These are phyloP conservation scores for Hippophae gyantsensis DNA, from an alignment of 306 rosid genomes.

Conservation along the genomic window DNA sequence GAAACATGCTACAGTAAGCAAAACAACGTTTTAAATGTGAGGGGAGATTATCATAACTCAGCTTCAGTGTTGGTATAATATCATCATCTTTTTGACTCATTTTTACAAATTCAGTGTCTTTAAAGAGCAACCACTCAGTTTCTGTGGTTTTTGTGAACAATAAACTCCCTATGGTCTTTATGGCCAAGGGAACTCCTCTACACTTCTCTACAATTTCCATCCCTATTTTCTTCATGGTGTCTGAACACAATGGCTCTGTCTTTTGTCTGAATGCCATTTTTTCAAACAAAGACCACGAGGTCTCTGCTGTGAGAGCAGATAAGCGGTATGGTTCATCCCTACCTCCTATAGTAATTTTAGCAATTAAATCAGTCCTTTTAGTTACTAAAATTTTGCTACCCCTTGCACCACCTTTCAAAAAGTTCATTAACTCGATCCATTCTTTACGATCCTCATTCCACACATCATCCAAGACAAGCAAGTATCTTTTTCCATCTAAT, in stretches of 20 bases:
- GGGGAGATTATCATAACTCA: background rate
- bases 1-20: slow-evolving; percentile 1
- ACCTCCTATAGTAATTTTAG: background rate
- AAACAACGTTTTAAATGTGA: slow-evolving; percentile 10
- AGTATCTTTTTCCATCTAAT: background rate
- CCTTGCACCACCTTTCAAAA: background rate
- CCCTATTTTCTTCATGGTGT: background rate
- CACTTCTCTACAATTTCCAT: slow-evolving; percentile 16
- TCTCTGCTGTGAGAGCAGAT: background rate
- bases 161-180: background rate
- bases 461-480: background rate
- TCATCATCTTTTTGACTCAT: background rate
- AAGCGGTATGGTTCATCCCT: background rate
- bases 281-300: slow-evolving; percentile 9
- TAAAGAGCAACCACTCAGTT: background rate
- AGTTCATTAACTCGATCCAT: background rate
- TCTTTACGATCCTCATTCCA: background rate
- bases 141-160: background rate
- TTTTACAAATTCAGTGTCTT: slow-evolving; percentile 3
- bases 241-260: background rate
- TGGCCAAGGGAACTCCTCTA: slow-evolving; percentile 12
- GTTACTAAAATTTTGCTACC: slow-evolving; percentile 9
- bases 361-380: background rate
- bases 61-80: background rate
- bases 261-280: background rate